Evolutionary conservation across 2,329 filamentous ascomycete species (phyloP), one percentile per base, ranked within the genome.

Genomic region (Curvularia eragrostidis): DNA sequence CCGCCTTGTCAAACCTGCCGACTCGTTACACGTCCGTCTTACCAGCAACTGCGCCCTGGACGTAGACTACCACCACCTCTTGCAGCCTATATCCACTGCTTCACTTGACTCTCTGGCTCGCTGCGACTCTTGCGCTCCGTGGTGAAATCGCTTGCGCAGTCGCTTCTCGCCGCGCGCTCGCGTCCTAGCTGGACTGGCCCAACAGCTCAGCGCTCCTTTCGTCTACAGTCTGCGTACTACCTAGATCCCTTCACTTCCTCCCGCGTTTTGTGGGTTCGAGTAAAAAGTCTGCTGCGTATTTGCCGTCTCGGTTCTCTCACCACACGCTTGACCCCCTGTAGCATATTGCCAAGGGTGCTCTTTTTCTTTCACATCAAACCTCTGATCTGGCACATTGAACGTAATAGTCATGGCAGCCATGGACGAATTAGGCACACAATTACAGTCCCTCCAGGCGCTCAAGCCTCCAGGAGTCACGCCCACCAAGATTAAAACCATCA

Each of bases 401-500:
- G 61, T 72, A 73, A 72, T 57, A 73, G 73, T 57, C 69, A 81
- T 81, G 78, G 90, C 91, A 76, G 87, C 91, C 80, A 90, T 97
- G 86, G 88, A 91, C 82, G 93, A 98, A 78, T 83, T 99, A 80
- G 94, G 96, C 80, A 85, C 88, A 73, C 89, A 91, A 79, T 87
- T 99, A 75, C 91, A 95, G 82, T 93, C 91, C 74, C 93, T 99
- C 88, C 89, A 94, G 73, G 85, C 85, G 67, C 84, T 97, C 74
- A 98, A 97, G 80, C 89, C 95, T 43, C 95, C 95, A 52, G 95
- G 95, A 75, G 93, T 97, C 58, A 96, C 93, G 62, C 93, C 93
- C 69, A 92, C 91, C 67, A 94, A 95, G 80, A 97, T 99, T 78
- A 87, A 86, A 70, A 87, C 88, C 75, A 87, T 99, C 79, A 98